Evolutionary conservation across 2,329 filamentous ascomycete species (phyloP).

Genomic region (Leptographium procerum): DNA sequence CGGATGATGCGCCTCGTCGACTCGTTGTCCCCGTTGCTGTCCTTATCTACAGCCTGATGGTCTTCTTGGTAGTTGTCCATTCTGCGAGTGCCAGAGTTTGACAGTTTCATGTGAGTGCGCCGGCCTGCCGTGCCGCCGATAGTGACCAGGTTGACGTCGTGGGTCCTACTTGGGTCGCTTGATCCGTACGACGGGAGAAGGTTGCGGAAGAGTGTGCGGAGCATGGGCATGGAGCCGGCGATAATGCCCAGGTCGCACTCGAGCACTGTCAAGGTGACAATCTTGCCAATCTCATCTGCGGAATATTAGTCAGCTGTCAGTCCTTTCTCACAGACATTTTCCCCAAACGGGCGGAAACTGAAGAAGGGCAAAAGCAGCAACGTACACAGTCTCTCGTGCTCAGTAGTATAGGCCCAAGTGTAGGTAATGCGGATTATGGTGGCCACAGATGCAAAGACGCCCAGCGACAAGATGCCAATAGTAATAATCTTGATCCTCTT

Average conservation of each 20-base stretch:
- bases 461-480: not conserved
- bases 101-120: not conserved
- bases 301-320: not conserved
- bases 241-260: constrained; percentile 27
- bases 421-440: constrained; percentile 1
- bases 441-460: not conserved
- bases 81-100: not conserved
- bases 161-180: not conserved
- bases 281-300: constrained; percentile 20
- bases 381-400: not conserved
- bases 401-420: not conserved
- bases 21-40: not conserved
- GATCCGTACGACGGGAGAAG: not conserved
- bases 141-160: not conserved
- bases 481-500: not conserved
- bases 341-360: not conserved
- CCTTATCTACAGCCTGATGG: not conserved
- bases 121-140: not conserved
- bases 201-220: constrained; percentile 1
- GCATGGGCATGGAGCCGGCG: constrained; percentile 18
- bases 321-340: not conserved
- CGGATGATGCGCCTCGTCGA: not conserved
- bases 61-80: not conserved
- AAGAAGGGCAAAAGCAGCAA: not conserved
- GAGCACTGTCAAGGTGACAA: constrained; percentile 34